Percentiles rank a stretch among this genome's conserved stretches.
phyloP scores from a whole-genome alignment of 441 rosid genomes.

The Syzygium malaccense region DNA sequence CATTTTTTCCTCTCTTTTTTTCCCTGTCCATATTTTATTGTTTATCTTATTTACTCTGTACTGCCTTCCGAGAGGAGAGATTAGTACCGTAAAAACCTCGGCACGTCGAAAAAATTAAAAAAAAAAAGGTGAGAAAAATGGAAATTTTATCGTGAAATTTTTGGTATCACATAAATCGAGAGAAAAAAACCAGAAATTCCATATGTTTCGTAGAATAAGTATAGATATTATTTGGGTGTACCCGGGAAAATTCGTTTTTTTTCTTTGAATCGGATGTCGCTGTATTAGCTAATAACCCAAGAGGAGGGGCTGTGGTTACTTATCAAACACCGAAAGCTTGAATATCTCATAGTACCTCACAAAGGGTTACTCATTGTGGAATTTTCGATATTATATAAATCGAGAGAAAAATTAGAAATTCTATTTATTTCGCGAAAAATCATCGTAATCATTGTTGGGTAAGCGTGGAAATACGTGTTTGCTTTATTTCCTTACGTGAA shows the following conservation, averaged over 20 bases:
- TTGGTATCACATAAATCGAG: not conserved
- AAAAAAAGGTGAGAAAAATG: not conserved
- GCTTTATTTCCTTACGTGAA: not conserved
- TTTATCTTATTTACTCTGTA: not conserved
- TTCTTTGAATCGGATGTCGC: not conserved
- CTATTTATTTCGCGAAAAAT: not conserved
- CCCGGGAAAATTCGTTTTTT: not conserved
- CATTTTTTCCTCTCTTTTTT: not conserved
- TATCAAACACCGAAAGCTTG: rapidly evolving
- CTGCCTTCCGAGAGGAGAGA: not conserved
- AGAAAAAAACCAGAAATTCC: not conserved
- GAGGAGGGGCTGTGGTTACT: rapidly evolving
- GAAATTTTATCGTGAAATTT: not conserved
- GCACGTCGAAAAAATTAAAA: not conserved
- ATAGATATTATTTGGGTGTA: no score
- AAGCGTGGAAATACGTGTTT: rapidly evolving
- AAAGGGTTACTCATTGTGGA: rapidly evolving
- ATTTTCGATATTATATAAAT: not conserved
- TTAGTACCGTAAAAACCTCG: not conserved
- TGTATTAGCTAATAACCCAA: not conserved
- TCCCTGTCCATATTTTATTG: not conserved
- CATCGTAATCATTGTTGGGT: not conserved
- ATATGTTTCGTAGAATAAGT: not conserved
- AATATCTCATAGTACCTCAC: not conserved
- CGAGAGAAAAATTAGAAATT: not conserved